phyloP scores from a whole-genome alignment of 768 basidiomycete genomes.

The Podaxis sp. region DNA sequence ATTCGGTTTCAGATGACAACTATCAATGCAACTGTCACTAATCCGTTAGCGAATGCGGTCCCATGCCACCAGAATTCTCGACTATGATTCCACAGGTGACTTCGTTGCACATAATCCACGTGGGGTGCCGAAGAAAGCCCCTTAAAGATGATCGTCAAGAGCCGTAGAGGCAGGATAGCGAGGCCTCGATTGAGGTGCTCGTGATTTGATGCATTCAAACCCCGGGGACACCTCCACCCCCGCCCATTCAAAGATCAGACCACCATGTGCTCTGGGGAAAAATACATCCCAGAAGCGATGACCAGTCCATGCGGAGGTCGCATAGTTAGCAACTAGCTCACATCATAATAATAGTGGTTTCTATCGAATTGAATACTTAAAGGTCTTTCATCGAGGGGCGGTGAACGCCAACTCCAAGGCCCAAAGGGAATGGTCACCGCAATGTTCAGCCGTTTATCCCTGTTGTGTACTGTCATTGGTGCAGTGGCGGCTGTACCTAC shows the following conservation, averaged over 20 bases:
- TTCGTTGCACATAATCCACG: not conserved
- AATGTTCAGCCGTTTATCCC: conserved; percentile 6
- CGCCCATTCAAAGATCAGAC: not conserved
- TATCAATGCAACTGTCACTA: not conserved
- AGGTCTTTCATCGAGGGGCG: not conserved
- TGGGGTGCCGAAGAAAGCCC: not conserved
- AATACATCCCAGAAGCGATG: not conserved
- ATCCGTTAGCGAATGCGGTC: not conserved
- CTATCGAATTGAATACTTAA: conserved; percentile 6
- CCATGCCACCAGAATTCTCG: not conserved
- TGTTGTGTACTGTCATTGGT: conserved; percentile 4
- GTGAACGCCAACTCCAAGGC: not conserved
- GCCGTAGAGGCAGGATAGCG: not conserved
- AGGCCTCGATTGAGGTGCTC: not conserved
- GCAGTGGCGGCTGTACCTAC: conserved; percentile 17
- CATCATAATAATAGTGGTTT: not conserved
- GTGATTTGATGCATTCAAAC: not conserved
- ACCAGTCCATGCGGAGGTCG: not conserved
- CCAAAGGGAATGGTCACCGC: not conserved
- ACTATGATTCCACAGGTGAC: not conserved
- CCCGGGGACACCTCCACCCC: not conserved
- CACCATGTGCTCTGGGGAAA: not conserved
- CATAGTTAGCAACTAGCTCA: not conserved
- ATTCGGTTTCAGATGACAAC: not conserved
- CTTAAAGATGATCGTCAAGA: not conserved